These are phyloP conservation scores for Aphanomyces stellatus DNA, from an alignment of 352 stramenopile genomes.

Conservation along the genomic window DNA sequence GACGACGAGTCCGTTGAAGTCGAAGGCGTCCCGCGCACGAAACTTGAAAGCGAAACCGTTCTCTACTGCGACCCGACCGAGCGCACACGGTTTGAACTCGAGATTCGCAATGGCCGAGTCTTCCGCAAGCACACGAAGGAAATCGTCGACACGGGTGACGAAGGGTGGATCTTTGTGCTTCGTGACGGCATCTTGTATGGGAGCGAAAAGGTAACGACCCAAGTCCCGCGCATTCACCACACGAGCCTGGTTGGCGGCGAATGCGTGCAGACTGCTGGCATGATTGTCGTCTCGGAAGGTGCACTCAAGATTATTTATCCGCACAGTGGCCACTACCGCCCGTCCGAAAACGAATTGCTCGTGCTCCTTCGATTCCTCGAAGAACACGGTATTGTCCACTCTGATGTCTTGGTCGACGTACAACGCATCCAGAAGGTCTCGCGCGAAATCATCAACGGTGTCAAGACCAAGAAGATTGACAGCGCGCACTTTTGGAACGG, in stretches of 20 bases:
- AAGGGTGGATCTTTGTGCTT: slow-evolving; percentile 97
- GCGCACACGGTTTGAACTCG: slow-evolving; percentile 85
- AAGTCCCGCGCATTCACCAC: slow-evolving; percentile 94
- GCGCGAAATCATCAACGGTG: slow-evolving; percentile 62
- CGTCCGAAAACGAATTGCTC: slow-evolving; percentile 92
- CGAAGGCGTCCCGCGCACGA: slow-evolving; percentile 80
- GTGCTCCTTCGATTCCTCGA: slow-evolving; percentile 91
- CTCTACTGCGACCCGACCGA: slow-evolving; percentile 92
- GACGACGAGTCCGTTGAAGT: slow-evolving; percentile 82
- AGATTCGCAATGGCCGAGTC: slow-evolving; percentile 53
- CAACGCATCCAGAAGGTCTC: slow-evolving; percentile 95
- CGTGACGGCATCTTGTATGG: slow-evolving; percentile 92
- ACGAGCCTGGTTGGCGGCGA: slow-evolving; percentile 96
- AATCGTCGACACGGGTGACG: slow-evolving; percentile 86
- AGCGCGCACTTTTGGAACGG: slow-evolving; percentile 84
- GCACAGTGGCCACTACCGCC: slow-evolving; percentile 97
- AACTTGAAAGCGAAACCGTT: slow-evolving; percentile 93
- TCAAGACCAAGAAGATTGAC: slow-evolving; percentile 70
- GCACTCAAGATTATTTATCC: slow-evolving; percentile 92
- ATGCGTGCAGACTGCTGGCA: slow-evolving; percentile 93
- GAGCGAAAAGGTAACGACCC: slow-evolving; percentile 91
- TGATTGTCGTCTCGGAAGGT: slow-evolving; percentile 92
- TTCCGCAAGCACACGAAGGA: slow-evolving; percentile 49
- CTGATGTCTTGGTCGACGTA: slow-evolving; percentile 90
- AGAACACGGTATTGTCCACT: slow-evolving; percentile 85